Conservation (phyloP, 2,329 filamentous ascomycete species). For the Cercospora brassicicola region DNA sequence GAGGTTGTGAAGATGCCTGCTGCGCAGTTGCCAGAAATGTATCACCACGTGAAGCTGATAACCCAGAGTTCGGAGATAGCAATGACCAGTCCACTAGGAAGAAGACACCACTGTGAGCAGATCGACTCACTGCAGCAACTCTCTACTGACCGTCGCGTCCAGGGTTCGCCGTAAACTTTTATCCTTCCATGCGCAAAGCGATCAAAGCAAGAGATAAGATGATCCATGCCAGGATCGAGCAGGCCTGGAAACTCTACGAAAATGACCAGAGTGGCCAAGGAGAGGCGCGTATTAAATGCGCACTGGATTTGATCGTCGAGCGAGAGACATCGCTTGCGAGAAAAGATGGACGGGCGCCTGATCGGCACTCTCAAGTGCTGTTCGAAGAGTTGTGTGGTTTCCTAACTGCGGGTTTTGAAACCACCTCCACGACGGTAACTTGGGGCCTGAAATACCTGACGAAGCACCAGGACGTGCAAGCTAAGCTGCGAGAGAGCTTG, state of each 20-base stretch:
- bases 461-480: slow-evolving; percentile 42
- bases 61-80: slow-evolving; percentile 1
- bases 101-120: slow-evolving; percentile 3
- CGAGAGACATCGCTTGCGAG: slow-evolving; percentile 35
- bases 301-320: slow-evolving; percentile 39
- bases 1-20: background rate
- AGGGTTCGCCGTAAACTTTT: slow-evolving; percentile 13
- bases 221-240: background rate
- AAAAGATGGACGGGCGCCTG: slow-evolving; percentile 33
- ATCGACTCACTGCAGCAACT: background rate
- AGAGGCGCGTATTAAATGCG: slow-evolving; percentile 30
- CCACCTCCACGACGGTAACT: slow-evolving; percentile 43
- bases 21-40: background rate
- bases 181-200: background rate
- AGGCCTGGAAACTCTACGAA: slow-evolving; percentile 4
- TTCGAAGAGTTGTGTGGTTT: slow-evolving; percentile 35
- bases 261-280: slow-evolving; percentile 15
- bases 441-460: slow-evolving; percentile 45
- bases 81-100: slow-evolving; percentile 1
- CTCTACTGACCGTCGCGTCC: background rate
- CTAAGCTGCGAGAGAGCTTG: slow-evolving; percentile 42
- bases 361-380: slow-evolving; percentile 28
- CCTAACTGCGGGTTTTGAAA: slow-evolving; percentile 46
- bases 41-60: background rate
- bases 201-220: background rate